These are phyloP conservation scores for Ogataea dorogensis DNA, from an alignment of 805 yeast genomes.

Conservation along the genomic window DNA sequence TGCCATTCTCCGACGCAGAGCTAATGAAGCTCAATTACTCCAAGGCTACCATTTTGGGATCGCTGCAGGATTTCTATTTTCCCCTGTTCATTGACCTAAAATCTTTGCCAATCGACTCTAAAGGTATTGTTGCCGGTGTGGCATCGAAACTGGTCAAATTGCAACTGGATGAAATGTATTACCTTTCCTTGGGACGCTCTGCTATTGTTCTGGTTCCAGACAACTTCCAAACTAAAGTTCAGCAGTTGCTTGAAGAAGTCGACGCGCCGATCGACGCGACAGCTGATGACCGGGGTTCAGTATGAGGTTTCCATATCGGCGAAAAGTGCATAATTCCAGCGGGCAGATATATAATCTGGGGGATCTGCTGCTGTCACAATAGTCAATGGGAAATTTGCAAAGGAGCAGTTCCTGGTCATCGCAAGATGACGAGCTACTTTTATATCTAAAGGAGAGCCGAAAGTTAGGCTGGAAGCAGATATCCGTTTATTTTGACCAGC, in stretches of 20 bases:
- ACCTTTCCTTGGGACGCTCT: constrained; percentile 58
- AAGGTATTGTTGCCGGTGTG: constrained; percentile 67
- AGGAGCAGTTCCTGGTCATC: constrained; percentile 60
- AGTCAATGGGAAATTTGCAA: constrained; percentile 1
- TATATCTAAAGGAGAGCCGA: constrained; percentile 76
- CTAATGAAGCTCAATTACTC: constrained; percentile 41
- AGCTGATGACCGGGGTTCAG: constrained; percentile 3
- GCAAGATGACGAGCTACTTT: constrained; percentile 65
- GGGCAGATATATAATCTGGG: not conserved
- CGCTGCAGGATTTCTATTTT: constrained; percentile 53
- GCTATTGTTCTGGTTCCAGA: constrained; percentile 60
- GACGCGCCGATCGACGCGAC: constrained; percentile 7
- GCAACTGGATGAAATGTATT: constrained; percentile 49
- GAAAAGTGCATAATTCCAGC: constrained; percentile 2
- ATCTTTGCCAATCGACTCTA: constrained; percentile 53
- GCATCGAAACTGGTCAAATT: constrained; percentile 45
- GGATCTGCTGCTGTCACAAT: constrained; percentile 2
- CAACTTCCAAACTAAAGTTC: constrained; percentile 32
- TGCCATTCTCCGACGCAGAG: constrained; percentile 41
- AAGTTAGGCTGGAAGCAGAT: constrained; percentile 90
- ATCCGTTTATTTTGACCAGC: constrained; percentile 65
- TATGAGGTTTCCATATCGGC: constrained; percentile 4
- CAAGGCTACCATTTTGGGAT: constrained; percentile 48
- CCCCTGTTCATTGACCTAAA: constrained; percentile 57
- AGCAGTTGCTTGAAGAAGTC: constrained; percentile 12